phyloP scores from a whole-genome alignment of 129 eudicot species.

The Chrysanthemum makinoi region DNA sequence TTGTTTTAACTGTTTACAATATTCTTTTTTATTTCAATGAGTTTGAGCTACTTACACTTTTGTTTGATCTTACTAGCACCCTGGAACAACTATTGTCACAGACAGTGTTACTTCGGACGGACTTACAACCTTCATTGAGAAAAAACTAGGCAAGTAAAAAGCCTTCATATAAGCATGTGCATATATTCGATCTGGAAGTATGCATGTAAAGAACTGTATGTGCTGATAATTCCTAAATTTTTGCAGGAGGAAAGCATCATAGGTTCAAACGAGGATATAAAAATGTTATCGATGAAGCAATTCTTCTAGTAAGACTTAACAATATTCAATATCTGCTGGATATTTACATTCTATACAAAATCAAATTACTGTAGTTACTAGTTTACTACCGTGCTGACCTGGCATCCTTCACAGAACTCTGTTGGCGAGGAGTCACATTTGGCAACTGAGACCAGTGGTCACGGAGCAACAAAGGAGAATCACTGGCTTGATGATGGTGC shows the following conservation, averaged over 20 bases:
- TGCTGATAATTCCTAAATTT: slow-evolving; percentile 24
- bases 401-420: slow-evolving; percentile 53
- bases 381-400: slow-evolving; percentile 12
- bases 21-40: slow-evolving; percentile 4
- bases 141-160: slow-evolving; percentile 66
- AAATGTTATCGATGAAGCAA: slow-evolving; percentile 94
- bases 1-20: slow-evolving; percentile 5
- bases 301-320: slow-evolving; percentile 66
- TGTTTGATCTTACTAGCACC: slow-evolving; percentile 57
- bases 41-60: slow-evolving; percentile 19
- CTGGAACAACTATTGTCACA: slow-evolving; percentile 95
- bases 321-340: neutral
- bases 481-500: slow-evolving; percentile 99
- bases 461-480: slow-evolving; percentile 99
- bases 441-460: slow-evolving; percentile 99
- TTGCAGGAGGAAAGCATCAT: slow-evolving; percentile 91
- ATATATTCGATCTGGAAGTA: neutral
- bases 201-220: neutral
- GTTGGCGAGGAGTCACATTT: slow-evolving; percentile 95
- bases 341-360: neutral
- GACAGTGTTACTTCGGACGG: slow-evolving; percentile 99
- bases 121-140: slow-evolving; percentile 56
- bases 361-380: neutral
- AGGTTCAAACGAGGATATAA: slow-evolving; percentile 95
- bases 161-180: neutral